These are phyloP conservation scores for Eimeria brunetti DNA, from an alignment of 169 alveolate species.

Conservation along the genomic window DNA sequence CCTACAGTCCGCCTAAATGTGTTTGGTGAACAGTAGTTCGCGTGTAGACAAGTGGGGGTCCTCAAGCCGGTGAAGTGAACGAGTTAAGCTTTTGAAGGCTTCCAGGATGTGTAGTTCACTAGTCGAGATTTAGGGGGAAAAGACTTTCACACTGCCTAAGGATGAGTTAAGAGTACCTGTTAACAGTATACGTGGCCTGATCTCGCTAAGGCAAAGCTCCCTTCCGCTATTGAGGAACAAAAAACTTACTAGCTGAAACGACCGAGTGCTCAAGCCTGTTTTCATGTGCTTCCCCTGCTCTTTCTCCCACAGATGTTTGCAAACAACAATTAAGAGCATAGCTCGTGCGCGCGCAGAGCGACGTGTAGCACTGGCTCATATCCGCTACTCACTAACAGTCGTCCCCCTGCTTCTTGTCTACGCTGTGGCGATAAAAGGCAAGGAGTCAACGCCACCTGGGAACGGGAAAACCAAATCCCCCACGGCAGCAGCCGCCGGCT, in stretches of 20 bases:
- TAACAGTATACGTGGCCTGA: not conserved
- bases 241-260: not conserved
- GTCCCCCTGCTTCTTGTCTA: not conserved
- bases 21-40: not conserved
- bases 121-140: not conserved
- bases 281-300: not conserved
- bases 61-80: not conserved
- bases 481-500: constrained; percentile 12
- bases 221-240: not conserved
- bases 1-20: not conserved
- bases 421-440: not conserved
- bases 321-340: not conserved
- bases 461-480: not conserved
- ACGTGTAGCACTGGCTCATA: not conserved
- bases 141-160: not conserved
- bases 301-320: not conserved
- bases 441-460: not conserved
- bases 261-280: not conserved
- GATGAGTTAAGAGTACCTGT: not conserved
- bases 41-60: not conserved
- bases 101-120: not conserved
- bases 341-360: not conserved
- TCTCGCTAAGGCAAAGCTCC: not conserved
- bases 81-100: not conserved
- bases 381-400: not conserved